Base-by-base conservation (phyloP, 192 early-diverging fungal genomes). In the Chytriomyces confervae region DNA sequence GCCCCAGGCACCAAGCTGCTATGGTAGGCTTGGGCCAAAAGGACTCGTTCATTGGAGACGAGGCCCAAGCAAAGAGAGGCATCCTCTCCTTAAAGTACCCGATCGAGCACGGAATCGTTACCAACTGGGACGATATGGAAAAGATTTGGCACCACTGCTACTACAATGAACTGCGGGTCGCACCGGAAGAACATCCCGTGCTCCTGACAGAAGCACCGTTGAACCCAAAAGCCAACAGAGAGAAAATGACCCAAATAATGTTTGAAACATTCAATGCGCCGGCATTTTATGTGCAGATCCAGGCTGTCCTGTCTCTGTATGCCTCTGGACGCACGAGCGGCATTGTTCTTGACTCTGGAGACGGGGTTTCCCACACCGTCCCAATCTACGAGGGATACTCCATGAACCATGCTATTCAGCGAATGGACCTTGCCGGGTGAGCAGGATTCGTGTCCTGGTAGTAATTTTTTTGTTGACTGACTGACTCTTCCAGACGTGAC, bases 91-190 rank as follows among this genome's bases (percentile, higher is more conserved):
- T 90, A 67, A 85, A 83, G 65, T 89, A 89, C 86, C 89, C 89
- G 62, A 89, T 89, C 77, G 86, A 88, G 79, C 85, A 88, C 83
- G 89, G 89, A 67, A 89, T 89, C 77, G 86, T 90, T 44, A 88
- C 79, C 77, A 90, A 90, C 88, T 90, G 89, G 89, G 89, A 90
- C 62, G 89, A 90, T 77, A 90, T 90, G 89, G 89, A 90, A 68
- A 89, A 89, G 81, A 89, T 90, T 69, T 90, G 89, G 87, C 87
- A 88, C 80, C 87, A 88, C 84, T 85, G 86, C 67, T 89, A 89
- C 80, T 86, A 89, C 86, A 90, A 90, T 69, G 87, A 90, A 71
- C 86, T 90, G 43, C 89, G 88, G 78, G 89, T 90, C 46, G 84
- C 88, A n/a, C 87, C 89, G 57, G 87, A 90, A 83, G 87, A 90